phyloP scores from a whole-genome alignment of 257 asterid genomes.

The Vinca minor region DNA sequence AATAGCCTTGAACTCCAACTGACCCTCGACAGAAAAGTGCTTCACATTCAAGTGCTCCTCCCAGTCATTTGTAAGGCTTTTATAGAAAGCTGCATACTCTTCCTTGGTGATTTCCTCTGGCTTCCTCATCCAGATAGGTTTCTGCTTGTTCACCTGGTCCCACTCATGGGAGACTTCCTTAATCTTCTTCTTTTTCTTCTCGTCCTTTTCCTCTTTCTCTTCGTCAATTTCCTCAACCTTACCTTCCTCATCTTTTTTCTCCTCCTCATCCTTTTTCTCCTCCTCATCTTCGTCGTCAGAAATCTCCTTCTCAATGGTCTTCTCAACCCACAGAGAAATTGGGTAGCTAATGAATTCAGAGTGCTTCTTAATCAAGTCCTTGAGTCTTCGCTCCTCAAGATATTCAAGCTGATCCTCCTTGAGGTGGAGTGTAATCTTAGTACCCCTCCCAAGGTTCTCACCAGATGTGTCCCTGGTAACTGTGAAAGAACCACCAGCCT shows the following conservation, averaged over 20 bases:
- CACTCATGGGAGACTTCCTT: conserved; percentile 52
- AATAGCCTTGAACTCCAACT: conserved; percentile 51
- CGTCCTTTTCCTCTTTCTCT: conserved; percentile 39
- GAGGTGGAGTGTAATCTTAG: conserved; percentile 42
- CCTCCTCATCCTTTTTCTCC: conserved; percentile 48
- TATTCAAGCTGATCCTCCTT: conserved; percentile 58
- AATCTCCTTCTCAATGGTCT: conserved; percentile 49
- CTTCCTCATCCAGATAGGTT: conserved; percentile 57
- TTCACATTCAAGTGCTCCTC: conserved; percentile 52
- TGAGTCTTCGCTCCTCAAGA: conserved; percentile 50
- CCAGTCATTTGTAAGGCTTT: conserved; percentile 55
- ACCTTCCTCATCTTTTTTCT: no score
- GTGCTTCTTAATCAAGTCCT: conserved; percentile 52
- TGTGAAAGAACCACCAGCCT: conserved; percentile 58
- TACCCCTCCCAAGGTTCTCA: conserved; percentile 50
- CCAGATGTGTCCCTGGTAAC: conserved; percentile 45
- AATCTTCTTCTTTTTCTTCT: conserved; percentile 48
- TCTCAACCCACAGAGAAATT: conserved; percentile 51
- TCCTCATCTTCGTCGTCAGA: conserved; percentile 56
- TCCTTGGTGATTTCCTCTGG: conserved; percentile 56
- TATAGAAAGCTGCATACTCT: conserved; percentile 53
- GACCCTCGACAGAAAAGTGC: conserved; percentile 59
- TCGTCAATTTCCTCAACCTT: conserved; percentile 53
- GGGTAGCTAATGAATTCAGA: conserved; percentile 55
- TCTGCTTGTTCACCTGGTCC: conserved; percentile 47